phyloP scores from a whole-genome alignment of 2,329 filamentous ascomycete species.

The Neophaeococcomyces mojaviensis region DNA sequence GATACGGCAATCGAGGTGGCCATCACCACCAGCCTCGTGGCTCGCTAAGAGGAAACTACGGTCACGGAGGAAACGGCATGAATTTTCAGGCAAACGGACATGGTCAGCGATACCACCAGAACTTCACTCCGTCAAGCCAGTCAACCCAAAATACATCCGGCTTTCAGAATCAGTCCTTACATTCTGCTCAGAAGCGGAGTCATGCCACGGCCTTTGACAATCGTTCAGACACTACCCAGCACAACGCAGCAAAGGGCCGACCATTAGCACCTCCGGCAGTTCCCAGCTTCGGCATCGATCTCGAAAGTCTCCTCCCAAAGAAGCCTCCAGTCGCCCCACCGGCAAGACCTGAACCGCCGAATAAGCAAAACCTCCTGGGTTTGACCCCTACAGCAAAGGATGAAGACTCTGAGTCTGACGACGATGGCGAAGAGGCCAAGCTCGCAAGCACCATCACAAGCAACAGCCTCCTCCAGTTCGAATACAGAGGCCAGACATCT shows the following conservation, averaged over 20 bases:
- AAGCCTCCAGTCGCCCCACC: conserved; percentile 8
- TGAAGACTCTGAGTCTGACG: conserved; percentile 40
- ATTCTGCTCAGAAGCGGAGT: conserved; percentile 19
- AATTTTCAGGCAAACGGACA: neutral
- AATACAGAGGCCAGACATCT: conserved; percentile 49
- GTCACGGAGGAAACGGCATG: neutral
- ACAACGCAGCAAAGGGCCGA: conserved; percentile 10
- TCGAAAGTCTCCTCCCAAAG: conserved; percentile 16
- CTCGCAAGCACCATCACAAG: conserved; percentile 26
- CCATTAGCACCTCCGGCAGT: conserved; percentile 20
- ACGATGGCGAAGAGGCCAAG: conserved; percentile 38
- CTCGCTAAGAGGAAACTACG: neutral
- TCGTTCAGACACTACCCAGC: neutral
- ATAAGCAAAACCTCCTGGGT: conserved; percentile 41
- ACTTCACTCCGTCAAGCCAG: neutral
- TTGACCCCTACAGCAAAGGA: conserved; percentile 40
- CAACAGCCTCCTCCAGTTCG: conserved; percentile 38
- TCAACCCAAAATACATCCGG: conserved; percentile 3
- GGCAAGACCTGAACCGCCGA: conserved; percentile 32
- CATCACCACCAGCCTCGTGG: neutral
- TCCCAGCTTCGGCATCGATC: conserved; percentile 21
- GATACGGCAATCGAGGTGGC: conserved; percentile 12
- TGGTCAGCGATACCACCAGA: neutral
- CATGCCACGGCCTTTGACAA: conserved; percentile 20
- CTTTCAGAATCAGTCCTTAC: conserved; percentile 1